Evolutionary conservation across 2,329 filamentous ascomycete genomes (phyloP), one percentile per base, ranked within the genome.

Genomic region (Penicillium sp.): DNA sequence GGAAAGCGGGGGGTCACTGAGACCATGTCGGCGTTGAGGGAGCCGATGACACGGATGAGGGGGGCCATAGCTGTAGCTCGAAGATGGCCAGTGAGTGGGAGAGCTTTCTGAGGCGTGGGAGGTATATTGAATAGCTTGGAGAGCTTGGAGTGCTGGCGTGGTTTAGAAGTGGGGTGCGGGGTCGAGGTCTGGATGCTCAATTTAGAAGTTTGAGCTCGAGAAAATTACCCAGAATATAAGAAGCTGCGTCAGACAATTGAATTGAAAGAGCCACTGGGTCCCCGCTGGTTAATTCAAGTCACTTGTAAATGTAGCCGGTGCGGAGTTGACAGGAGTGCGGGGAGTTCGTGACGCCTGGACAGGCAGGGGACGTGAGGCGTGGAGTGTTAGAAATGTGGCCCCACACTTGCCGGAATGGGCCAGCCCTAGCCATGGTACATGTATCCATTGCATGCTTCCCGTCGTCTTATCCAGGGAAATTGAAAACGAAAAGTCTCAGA

Each of bases 21-120:
- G 63, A 96, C 91, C 63, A 98, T 88, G 79, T 99, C 94, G 73
- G 91, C 91, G 79, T 98, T 98, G 61, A 99, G 87, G 36, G 94
- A 98, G 68, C 94, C 94, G 66, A 98, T 87, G 62, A 97, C 85
- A 63, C 89, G 89, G 74, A 98, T 95, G 50, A 79, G 72, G 27
- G 81, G 75, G 19, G 74, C 65, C 77, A 79, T 79, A 41, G 27
- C 66, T 56, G 43, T 39, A 31, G 33, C 14, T 33, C 13, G 33
- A 19, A 14, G n/a, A 13, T 9, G 24, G 27, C 4, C 2, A 16
- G 13, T 11, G 3, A 44, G 24, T 16, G 5, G 14, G 31, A 4
- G 22, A 22, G 9, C 7, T 44, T 24, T 11, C 22, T 3, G 40
- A 9, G 5, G 40, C 13, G 6, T 43, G 40, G 40, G 19, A 43